A percentile compares a stretch with the other conserved stretches of the same genome.
Conservation (phyloP, 495 filamentous ascomycete species). For the Thozetella sp. region DNA sequence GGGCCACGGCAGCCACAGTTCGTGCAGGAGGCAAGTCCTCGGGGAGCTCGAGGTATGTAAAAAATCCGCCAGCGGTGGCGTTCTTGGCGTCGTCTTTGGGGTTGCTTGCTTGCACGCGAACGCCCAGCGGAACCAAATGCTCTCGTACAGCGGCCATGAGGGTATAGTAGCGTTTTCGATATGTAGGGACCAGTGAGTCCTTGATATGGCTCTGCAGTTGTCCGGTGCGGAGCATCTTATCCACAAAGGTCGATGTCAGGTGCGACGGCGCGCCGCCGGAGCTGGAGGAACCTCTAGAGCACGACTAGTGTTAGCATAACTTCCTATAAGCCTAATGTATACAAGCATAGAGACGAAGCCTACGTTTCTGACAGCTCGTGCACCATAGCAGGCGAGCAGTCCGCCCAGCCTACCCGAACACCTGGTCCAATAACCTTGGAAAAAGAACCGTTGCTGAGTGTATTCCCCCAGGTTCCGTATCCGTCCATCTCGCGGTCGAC, state of each 20-base stretch:
- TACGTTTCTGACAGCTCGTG: slow-evolving; percentile 67
- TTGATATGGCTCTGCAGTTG: slow-evolving; percentile 43
- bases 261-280: slow-evolving; percentile 76
- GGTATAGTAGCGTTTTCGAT: slow-evolving; percentile 53
- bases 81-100: slow-evolving; percentile 17
- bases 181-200: slow-evolving; percentile 46
- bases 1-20: slow-evolving; percentile 49
- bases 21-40: slow-evolving; percentile 39
- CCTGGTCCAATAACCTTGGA: slow-evolving; percentile 77
- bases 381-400: slow-evolving; percentile 65
- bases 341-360: slow-evolving; percentile 24
- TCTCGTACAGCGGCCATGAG: slow-evolving; percentile 56
- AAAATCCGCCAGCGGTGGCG: slow-evolving; percentile 64
- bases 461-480: slow-evolving; percentile 64
- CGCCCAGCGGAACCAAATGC: slow-evolving; percentile 63
- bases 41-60: slow-evolving; percentile 70
- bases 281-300: slow-evolving; percentile 56
- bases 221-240: slow-evolving; percentile 55
- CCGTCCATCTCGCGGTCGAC: slow-evolving; percentile 65
- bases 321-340: background rate
- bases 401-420: slow-evolving; percentile 72
- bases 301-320: slow-evolving; percentile 9
- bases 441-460: slow-evolving; percentile 74
- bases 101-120: slow-evolving; percentile 26
- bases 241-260: slow-evolving; percentile 63